Evolutionary conservation across 2,329 filamentous ascomycete genomes (phyloP).

Genomic region (Trichoderma guizhouense): DNA sequence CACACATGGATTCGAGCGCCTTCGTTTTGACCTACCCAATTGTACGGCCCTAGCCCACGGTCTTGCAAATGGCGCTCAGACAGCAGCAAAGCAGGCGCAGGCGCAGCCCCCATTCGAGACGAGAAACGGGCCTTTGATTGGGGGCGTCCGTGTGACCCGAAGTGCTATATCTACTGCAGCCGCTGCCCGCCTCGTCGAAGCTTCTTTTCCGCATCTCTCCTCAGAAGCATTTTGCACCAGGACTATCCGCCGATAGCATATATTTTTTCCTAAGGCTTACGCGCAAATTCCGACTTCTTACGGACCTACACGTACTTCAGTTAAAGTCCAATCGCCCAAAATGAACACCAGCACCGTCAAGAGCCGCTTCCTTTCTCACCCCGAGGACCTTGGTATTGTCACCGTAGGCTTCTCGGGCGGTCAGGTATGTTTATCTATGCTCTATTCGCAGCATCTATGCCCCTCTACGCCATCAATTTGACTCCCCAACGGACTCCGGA

Average conservation of each 20-base stretch:
- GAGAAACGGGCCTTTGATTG: background rate
- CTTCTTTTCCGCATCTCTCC: background rate
- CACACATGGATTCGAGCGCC: constrained; percentile 8
- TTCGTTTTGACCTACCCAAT: constrained; percentile 15
- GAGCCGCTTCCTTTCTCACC: constrained; percentile 74
- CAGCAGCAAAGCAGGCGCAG: constrained; percentile 13
- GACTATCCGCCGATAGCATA: background rate
- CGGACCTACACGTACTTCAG: background rate
- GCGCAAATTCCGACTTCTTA: background rate
- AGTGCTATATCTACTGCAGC: constrained; percentile 2
- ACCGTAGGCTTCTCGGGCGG: constrained; percentile 96
- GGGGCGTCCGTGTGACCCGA: constrained; percentile 9
- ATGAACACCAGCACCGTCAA: constrained; percentile 54
- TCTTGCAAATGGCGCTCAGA: constrained; percentile 4
- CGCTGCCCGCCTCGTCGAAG: constrained; percentile 6
- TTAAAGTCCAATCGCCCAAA: background rate
- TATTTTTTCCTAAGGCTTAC: background rate
- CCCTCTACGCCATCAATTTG: background rate
- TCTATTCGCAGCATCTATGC: background rate
- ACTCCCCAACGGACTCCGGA: background rate
- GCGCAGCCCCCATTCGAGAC: background rate
- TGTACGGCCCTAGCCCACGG: constrained; percentile 12
- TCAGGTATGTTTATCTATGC: constrained; percentile 59
- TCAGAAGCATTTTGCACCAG: background rate
- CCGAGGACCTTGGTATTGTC: constrained; percentile 81